phyloP scores from a whole-genome alignment of 2,329 filamentous ascomycete genomes.

The Nemania sp. region DNA sequence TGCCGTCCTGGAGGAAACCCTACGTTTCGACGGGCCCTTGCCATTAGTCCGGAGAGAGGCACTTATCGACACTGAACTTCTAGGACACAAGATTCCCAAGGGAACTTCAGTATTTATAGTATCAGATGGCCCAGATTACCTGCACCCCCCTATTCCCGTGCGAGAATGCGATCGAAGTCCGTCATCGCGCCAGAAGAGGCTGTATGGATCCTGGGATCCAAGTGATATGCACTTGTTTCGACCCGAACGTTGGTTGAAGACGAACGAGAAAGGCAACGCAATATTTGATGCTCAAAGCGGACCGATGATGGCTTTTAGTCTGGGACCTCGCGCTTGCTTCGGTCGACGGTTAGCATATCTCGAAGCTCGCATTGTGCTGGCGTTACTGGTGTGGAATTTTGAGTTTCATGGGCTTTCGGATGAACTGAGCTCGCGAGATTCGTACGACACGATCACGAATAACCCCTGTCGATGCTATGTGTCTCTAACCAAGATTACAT shows the following conservation, averaged over 20 bases:
- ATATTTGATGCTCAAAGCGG: slow-evolving; percentile 25
- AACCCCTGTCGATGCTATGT: slow-evolving; percentile 12
- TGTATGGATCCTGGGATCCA: slow-evolving; percentile 59
- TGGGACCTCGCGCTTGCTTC: slow-evolving; percentile 29
- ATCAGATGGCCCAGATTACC: slow-evolving; percentile 46
- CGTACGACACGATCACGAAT: slow-evolving; percentile 13
- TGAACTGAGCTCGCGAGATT: slow-evolving; percentile 13
- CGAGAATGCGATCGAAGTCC: slow-evolving; percentile 50
- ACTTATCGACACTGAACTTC: slow-evolving; percentile 64
- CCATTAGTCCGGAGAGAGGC: slow-evolving; percentile 71
- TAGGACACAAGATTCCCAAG: slow-evolving; percentile 67
- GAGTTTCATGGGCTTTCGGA: slow-evolving; percentile 20
- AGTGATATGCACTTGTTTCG: slow-evolving; percentile 52
- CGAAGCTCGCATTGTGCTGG: slow-evolving; percentile 25
- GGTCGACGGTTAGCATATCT: slow-evolving; percentile 30
- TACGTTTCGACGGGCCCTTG: slow-evolving; percentile 74
- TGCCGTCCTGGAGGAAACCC: slow-evolving; percentile 76
- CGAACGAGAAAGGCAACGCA: slow-evolving; percentile 13
- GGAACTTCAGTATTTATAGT: slow-evolving; percentile 64
- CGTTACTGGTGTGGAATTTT: slow-evolving; percentile 33
- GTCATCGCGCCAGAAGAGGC: slow-evolving; percentile 55
- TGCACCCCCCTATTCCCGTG: slow-evolving; percentile 52
- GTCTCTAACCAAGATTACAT: slow-evolving; percentile 8
- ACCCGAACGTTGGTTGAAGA: slow-evolving; percentile 31
- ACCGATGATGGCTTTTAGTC: slow-evolving; percentile 25